Evolutionary conservation across 805 yeast species (phyloP), one percentile per base, ranked within the genome.

Genomic region (Jamesozyma hellenica): DNA sequence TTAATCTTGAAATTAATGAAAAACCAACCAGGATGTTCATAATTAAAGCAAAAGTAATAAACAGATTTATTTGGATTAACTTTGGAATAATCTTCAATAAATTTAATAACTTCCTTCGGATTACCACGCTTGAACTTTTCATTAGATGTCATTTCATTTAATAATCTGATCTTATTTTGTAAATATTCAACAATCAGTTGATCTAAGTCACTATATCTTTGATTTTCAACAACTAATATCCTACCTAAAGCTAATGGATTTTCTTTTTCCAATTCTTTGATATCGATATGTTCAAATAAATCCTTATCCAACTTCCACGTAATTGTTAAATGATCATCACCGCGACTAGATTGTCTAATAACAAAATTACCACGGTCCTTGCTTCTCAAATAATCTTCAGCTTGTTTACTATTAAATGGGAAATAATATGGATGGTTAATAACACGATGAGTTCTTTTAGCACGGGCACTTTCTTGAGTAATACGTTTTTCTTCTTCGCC

Each of bases 291-390:
- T 59, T 92, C 97, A 64, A 82, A 92, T 45, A 90, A 65, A 57
- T 80, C 82, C 56, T 84, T 90, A 43, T 84, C 92, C 34, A 92
- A 88, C 59, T 92, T 92, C 96, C 97, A 92, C 0, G 99, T 90
- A 32, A 90, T 79, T 2, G 95, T 87, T 50, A 92, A 70, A 60
- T 79, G 96, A 46, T 85, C 83, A 35, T 74, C 70, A 32, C 98
- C 98, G 46, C 79, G 77, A 9, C 95, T 85, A 0, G 96, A 86
- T 15, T 97, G 99, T 50, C 99, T 75, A 41, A 92, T 82, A 16
- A 92, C 95, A 63, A 86, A 75, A 50, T 85, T 95, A 39, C 99
- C 99, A 47, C 88, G 80, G 32, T 79, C 75, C 56, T 82, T 74
- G 18, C 95, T 84, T 16, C 96, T 95, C 52, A 92, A 71, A 50